phyloP scores from a whole-genome alignment of 2,329 filamentous ascomycete genomes.

The Aspergillus sp. region DNA sequence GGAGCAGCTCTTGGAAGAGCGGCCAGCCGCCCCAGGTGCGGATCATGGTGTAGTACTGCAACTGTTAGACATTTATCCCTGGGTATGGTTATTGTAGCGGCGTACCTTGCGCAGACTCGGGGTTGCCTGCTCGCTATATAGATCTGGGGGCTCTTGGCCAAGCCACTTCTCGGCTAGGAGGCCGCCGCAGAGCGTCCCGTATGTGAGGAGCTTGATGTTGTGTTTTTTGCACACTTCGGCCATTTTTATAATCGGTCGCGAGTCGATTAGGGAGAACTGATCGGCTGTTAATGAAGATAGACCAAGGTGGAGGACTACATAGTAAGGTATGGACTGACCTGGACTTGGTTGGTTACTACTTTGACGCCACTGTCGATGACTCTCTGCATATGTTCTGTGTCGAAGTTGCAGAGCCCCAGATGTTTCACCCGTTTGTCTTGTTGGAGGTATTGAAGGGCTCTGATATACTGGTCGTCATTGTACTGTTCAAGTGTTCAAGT shows the following conservation, averaged over 20 bases:
- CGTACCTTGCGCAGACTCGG: neutral
- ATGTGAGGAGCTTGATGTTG: neutral
- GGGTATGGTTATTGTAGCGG: too few relatives aligned
- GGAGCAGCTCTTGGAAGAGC: neutral
- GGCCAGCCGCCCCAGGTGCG: neutral
- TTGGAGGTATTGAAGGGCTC: neutral
- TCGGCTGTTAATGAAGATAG: neutral
- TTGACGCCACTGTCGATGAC: neutral
- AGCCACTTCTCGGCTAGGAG: neutral
- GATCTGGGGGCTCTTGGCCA: neutral
- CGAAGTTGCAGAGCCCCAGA: neutral
- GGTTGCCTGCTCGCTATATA: neutral
- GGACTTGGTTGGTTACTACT: neutral
- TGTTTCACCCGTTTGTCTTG: neutral
- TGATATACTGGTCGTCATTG: neutral
- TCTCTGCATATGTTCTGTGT: neutral
- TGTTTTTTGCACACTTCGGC: neutral
- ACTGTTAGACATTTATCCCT: neutral
- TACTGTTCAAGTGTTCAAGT: neutral
- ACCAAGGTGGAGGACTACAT: too few relatives aligned
- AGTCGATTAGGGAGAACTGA: slow-evolving; percentile 1
- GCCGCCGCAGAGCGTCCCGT: neutral
- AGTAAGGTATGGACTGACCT: neutral
- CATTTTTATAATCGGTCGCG: neutral
- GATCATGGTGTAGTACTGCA: neutral